phyloP scores from a whole-genome alignment of 768 basidiomycete genomes.

The Obba rivulosa region DNA sequence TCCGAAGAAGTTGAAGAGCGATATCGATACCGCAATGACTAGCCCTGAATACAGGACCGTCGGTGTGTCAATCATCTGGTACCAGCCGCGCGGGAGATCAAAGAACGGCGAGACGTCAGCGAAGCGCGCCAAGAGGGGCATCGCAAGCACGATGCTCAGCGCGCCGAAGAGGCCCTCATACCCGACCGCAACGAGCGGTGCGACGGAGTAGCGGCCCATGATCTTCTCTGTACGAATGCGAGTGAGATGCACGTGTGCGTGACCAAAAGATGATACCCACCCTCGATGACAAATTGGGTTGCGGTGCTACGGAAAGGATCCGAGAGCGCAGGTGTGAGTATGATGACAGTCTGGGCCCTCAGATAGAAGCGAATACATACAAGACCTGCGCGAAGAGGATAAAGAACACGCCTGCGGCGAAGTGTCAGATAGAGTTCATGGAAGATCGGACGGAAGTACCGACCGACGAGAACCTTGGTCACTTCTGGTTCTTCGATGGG shows the following conservation, averaged over 20 bases:
- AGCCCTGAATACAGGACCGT: conserved; percentile 40
- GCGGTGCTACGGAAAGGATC: conserved; percentile 55
- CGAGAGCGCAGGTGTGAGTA: conserved; percentile 1
- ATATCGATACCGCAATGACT: conserved; percentile 47
- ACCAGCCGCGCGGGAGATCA: conserved; percentile 85
- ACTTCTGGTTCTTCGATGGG: conserved; percentile 54
- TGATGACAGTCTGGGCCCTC: conserved; percentile 1
- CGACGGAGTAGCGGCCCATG: conserved; percentile 79
- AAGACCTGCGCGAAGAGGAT: conserved; percentile 93
- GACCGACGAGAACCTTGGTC: conserved; percentile 72
- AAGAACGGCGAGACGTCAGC: conserved; percentile 63
- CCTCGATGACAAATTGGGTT: conserved; percentile 88
- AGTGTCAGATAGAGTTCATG: background rate
- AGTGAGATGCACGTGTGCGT: background rate
- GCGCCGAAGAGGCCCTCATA: conserved; percentile 92
- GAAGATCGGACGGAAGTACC: conserved; percentile 18
- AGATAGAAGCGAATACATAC: conserved; percentile 40
- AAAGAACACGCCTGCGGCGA: conserved; percentile 71
- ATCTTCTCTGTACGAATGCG: conserved; percentile 62
- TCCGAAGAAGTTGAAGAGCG: conserved; percentile 67
- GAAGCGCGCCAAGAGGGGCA: conserved; percentile 76
- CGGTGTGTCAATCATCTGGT: conserved; percentile 80
- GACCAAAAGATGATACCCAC: conserved; percentile 9
- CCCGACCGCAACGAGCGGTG: conserved; percentile 90
- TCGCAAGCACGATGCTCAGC: conserved; percentile 67